Base-by-base conservation (phyloP, 257 asterid genomes). In the Ajuga chamaepitys region DNA sequence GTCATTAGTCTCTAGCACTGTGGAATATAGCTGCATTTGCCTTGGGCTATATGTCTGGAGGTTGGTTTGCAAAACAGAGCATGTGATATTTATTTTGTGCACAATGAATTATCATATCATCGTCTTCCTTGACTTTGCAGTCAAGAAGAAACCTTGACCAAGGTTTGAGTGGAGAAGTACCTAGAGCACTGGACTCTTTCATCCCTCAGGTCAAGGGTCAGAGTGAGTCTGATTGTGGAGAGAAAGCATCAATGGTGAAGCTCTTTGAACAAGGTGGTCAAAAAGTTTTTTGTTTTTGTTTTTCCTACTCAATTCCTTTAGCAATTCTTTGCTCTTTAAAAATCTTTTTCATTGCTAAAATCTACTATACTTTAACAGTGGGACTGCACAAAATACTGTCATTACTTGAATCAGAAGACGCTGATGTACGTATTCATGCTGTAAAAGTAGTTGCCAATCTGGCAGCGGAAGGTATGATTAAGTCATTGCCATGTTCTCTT, bases 361-460 rank as follows among this genome's bases (percentile, higher is more conserved):
- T 37, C 21, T 40, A 40, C 48, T 21, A 9, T 11, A 2, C 14
- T 68, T 73, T 47, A 37, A 72, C 82, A 88, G 98, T 91, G 77
- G 98, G 96, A 46, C 80, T 91, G 83, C 92, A 86, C 68, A 88
- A 83, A 77, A 91, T 91, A 75, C 70, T 91, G 78, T 83, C 96
- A 7, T 72, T 91, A 73, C 96, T 91, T 71, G 95, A 86, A 70
- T 82, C 98, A 22, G 96, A 83, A 38, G 96, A 91, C 67, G 79
- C 92, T 52, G 91, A 85, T 79, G 95, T 88, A 57, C 93, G 90
- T 14, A 88, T 88, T 62, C 96, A 91, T 82, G 98, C 98, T 17
- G 95, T 86, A 25, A 91, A 91, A 85, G 95, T 91, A 24, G 96
- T 91, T 17, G 98, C 98, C 28, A 91, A 91, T 78, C 81, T 91